A percentile compares a stretch with the other conserved stretches of the same genome.
Conservation (phyloP, 2,329 filamentous ascomycete species). For the Aaosphaeria arxii region DNA sequence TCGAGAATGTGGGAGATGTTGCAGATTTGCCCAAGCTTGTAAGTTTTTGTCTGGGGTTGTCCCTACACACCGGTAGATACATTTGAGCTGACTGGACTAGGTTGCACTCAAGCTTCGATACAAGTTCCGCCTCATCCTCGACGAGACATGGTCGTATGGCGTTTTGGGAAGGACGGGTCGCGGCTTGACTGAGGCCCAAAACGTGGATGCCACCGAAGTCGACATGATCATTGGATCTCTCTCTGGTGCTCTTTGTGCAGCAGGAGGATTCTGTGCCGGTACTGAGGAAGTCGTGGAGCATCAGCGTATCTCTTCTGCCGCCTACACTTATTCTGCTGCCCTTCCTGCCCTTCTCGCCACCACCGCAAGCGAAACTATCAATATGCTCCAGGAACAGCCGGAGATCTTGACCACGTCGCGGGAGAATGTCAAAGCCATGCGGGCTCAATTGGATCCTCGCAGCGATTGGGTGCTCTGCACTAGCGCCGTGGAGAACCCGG, state of each 20-base stretch:
- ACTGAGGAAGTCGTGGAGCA: constrained; percentile 90
- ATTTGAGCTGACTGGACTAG: constrained; percentile 39
- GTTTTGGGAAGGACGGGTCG: constrained; percentile 88
- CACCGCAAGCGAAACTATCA: constrained; percentile 89
- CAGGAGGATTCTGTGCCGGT: constrained; percentile 93
- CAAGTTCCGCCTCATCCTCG: constrained; percentile 96
- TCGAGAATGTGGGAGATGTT: constrained; percentile 85
- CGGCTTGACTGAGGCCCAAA: constrained; percentile 92
- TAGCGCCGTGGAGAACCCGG: constrained; percentile 78
- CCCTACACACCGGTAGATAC: not conserved
- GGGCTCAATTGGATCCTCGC: constrained; percentile 81
- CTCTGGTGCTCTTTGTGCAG: constrained; percentile 83
- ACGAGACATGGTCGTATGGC: constrained; percentile 97
- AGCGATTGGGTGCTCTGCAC: constrained; percentile 90
- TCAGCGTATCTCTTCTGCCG: constrained; percentile 86
- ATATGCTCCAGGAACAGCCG: constrained; percentile 80
- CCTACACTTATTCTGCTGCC: constrained; percentile 95
- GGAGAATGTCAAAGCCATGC: constrained; percentile 84
- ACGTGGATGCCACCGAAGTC: constrained; percentile 87
- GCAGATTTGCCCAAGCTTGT: constrained; percentile 83
- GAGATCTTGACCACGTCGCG: constrained; percentile 75
- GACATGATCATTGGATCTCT: constrained; percentile 98
- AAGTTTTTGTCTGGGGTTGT: constrained; percentile 24
- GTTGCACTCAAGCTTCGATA: constrained; percentile 92
- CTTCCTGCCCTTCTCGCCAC: constrained; percentile 91